These are phyloP conservation scores for Schizophyllum commune DNA, from an alignment of 1,284 basidiomycete species.

Conservation along the genomic window DNA sequence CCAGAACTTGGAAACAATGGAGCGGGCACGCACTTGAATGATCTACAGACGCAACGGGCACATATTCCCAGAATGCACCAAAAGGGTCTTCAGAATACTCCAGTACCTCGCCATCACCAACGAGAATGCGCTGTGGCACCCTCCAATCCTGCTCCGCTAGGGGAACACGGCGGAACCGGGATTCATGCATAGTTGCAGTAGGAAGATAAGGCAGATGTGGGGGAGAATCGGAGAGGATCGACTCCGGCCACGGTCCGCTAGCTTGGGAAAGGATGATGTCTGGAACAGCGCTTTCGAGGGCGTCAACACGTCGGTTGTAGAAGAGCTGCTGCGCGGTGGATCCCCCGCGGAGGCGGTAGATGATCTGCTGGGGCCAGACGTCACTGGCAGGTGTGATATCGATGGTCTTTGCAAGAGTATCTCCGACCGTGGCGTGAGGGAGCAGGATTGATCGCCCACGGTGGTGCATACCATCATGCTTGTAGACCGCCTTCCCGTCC, in stretches of 20 bases:
- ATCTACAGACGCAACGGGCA: no score
- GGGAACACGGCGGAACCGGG: no score
- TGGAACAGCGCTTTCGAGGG: neutral
- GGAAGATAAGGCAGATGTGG: no score
- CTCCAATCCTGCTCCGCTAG: no score
- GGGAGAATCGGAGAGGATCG: no score
- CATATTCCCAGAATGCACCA: no score
- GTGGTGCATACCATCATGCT: constrained; percentile 12
- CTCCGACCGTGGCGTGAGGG: neutral
- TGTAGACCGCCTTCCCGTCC: constrained; percentile 8
- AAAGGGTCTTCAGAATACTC: no score
- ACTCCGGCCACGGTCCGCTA: neutral
- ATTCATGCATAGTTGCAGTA: no score
- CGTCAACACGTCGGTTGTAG: neutral
- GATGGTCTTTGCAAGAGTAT: neutral
- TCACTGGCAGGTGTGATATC: constrained; percentile 3
- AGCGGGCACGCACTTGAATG: no score
- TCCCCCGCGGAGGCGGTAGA: neutral
- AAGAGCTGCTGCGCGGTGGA: neutral
- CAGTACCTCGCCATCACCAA: no score
- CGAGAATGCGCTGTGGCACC: no score
- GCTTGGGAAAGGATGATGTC: neutral
- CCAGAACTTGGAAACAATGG: no score
- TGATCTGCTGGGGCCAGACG: neutral
- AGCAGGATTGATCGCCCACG: neutral